A percentile compares a stretch with the other conserved stretches of the same genome.
These are phyloP conservation scores for Colletotrichum lupini DNA, from an alignment of 2,329 filamentous ascomycete genomes.

Conservation along the genomic window DNA sequence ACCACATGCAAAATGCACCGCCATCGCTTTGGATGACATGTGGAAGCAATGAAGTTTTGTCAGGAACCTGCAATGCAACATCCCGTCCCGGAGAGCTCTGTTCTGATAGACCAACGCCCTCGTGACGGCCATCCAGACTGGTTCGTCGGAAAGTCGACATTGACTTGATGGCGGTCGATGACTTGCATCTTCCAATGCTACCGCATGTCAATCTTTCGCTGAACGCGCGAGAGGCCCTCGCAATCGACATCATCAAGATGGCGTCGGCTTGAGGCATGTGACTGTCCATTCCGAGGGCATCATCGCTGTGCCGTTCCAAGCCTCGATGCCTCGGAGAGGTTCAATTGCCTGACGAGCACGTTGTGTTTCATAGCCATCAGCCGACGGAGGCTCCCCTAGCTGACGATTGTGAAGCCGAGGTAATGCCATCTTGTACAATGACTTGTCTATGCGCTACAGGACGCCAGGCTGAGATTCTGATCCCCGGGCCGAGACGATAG, in stretches of 20 bases:
- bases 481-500: neutral
- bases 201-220: neutral
- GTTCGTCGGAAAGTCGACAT: neutral
- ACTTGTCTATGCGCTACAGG: neutral
- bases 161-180: neutral
- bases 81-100: neutral
- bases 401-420: neutral
- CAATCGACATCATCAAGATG: fast-evolving
- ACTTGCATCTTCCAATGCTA: neutral
- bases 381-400: fast-evolving
- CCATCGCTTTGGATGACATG: neutral
- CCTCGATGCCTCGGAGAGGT: neutral
- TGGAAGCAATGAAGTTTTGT: neutral
- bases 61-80: neutral
- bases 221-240: fast-evolving
- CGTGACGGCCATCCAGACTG: too few species aligned
- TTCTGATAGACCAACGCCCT: neutral
- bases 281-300: neutral
- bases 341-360: fast-evolving
- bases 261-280: neutral
- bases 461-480: neutral
- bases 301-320: neutral
- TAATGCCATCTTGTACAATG: neutral
- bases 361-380: neutral
- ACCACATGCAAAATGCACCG: neutral